Evolutionary conservation across 2,329 filamentous ascomycete genomes (phyloP), one percentile per base, ranked within the genome.

Genomic region (Venturia carpophila): DNA sequence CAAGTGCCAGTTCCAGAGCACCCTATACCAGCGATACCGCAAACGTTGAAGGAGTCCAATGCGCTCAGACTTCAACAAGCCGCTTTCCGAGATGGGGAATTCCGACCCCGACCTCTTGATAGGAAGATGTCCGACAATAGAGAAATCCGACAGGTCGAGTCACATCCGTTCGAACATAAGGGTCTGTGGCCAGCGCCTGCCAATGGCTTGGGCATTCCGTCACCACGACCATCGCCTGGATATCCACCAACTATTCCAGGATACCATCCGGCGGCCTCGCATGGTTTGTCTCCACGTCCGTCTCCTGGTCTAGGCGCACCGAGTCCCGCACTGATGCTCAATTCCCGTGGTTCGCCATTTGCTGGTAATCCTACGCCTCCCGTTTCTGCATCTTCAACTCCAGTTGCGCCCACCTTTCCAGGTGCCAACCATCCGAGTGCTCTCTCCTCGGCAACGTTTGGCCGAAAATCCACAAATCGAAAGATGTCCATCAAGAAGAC

Each of bases 401-500:
- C 78, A 17, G 24, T 67, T 45, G 47, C 41, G 30, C 42, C 66
- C 0, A n/a, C 45, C 19, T 67, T 67, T 55, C 34, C 65, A 55
- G 42, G 24, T 13, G 52, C 10, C 10, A 60, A 27, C 24, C n/a
- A 58, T 15, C 47, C 65, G 13, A 42, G 13, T 17, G 21, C 45
- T 34, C 41, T 55, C 10, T 41, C 64, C 1, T 45, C 34, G 19
- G 17, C 64, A 10, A 37, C 52, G 10, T 58, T 37, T 37, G 34
- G 58, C 24, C 19, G 43, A 17, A 66, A 69, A 67, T 64, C 70
- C 60, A 73, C 64, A 74, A 74, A 68, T 67, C 79, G 83, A 45
- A 87, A 86, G 75, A 82, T 82, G 69, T 78, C 80, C 0, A 78
- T 87, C 60, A 81, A 82, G 67, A 88, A 88, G 73, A 76, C 78